Conservation (phyloP, 1,284 basidiomycete species). For the Trametes polyzona region DNA sequence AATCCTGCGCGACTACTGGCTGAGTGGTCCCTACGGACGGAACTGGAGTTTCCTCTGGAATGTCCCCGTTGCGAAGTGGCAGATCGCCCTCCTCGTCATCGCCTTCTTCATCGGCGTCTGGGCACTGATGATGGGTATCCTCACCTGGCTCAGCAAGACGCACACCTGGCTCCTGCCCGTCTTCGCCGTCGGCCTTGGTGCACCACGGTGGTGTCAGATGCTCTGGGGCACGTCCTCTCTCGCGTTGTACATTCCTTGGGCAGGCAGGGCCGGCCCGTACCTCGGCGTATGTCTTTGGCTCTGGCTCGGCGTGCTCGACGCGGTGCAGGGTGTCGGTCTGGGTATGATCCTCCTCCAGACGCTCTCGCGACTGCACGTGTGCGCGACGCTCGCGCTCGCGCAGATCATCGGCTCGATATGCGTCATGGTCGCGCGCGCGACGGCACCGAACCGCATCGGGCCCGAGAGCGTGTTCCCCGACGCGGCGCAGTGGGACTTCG, state of each 20-base stretch:
- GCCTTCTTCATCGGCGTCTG: slow-evolving; percentile 88
- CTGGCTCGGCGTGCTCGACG: slow-evolving; percentile 92
- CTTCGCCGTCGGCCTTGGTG: slow-evolving; percentile 91
- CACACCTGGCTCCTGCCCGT: slow-evolving; percentile 94
- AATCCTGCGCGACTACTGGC: slow-evolving; percentile 89
- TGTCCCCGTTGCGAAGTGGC: slow-evolving; percentile 82
- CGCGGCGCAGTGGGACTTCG: slow-evolving; percentile 85
- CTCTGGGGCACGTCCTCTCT: slow-evolving; percentile 89
- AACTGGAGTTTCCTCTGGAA: slow-evolving; percentile 94
- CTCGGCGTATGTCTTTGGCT: slow-evolving; percentile 88
- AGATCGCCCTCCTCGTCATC: slow-evolving; percentile 78
- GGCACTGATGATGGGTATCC: slow-evolving; percentile 71
- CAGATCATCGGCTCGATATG: slow-evolving; percentile 83
- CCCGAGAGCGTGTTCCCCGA: slow-evolving; percentile 93
- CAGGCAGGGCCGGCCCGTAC: slow-evolving; percentile 81
- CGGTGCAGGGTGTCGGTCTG: slow-evolving; percentile 90
- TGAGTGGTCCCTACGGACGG: slow-evolving; percentile 88
- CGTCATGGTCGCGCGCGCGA: slow-evolving; percentile 85
- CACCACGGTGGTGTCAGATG: slow-evolving; percentile 93
- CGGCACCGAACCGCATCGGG: slow-evolving; percentile 83
- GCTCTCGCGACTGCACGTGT: slow-evolving; percentile 89
- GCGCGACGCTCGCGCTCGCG: slow-evolving; percentile 86
- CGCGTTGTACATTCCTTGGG: slow-evolving; percentile 91
- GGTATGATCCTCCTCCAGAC: slow-evolving; percentile 93
- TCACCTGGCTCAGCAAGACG: slow-evolving; percentile 88